A percentile compares a stretch with the other conserved stretches of the same genome.
These are phyloP conservation scores for Eimeria praecox DNA, from an alignment of 169 alveolate genomes.

Conservation along the genomic window DNA sequence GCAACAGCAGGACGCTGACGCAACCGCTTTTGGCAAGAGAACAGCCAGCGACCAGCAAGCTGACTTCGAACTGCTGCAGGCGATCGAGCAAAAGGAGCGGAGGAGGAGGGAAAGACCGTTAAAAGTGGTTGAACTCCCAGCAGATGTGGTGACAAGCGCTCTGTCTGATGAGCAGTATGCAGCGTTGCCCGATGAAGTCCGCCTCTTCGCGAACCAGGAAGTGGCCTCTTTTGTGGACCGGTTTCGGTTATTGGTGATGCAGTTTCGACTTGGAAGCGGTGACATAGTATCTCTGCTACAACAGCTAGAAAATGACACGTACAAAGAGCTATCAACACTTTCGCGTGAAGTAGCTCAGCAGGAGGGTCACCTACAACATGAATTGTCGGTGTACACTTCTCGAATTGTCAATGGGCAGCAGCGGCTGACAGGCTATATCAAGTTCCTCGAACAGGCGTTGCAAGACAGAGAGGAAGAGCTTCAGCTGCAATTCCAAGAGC, in stretches of 20 bases:
- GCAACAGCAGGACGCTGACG: constrained; percentile 38
- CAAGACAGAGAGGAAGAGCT: constrained; percentile 69
- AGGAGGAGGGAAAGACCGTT: constrained; percentile 42
- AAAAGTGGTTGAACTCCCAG: constrained; percentile 58
- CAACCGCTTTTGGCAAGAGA: constrained; percentile 36
- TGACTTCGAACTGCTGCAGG: constrained; percentile 20
- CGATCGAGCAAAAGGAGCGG: constrained; percentile 17
- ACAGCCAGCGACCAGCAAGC: constrained; percentile 67
- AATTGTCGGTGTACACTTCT: constrained; percentile 67
- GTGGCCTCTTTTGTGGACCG: constrained; percentile 67
- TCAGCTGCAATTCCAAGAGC: constrained; percentile 57
- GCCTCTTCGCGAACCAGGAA: constrained; percentile 48
- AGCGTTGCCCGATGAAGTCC: constrained; percentile 51
- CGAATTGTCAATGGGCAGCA: constrained; percentile 35
- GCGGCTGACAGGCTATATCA: constrained; percentile 64
- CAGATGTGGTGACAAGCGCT: constrained; percentile 68
- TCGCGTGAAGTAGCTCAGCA: constrained; percentile 77
- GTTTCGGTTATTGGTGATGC: constrained; percentile 57
- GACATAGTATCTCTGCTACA: constrained; percentile 67
- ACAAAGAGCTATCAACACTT: constrained; percentile 54
- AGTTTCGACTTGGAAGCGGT: constrained; percentile 59
- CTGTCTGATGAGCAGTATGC: constrained; percentile 74
- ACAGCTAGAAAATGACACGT: constrained; percentile 57
- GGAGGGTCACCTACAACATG: constrained; percentile 71
- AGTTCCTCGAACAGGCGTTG: constrained; percentile 74